A percentile compares a stretch with the other conserved stretches of the same genome.
Conservation (phyloP, 2,329 filamentous ascomycete species). For the Nigrograna mackinnonii region DNA sequence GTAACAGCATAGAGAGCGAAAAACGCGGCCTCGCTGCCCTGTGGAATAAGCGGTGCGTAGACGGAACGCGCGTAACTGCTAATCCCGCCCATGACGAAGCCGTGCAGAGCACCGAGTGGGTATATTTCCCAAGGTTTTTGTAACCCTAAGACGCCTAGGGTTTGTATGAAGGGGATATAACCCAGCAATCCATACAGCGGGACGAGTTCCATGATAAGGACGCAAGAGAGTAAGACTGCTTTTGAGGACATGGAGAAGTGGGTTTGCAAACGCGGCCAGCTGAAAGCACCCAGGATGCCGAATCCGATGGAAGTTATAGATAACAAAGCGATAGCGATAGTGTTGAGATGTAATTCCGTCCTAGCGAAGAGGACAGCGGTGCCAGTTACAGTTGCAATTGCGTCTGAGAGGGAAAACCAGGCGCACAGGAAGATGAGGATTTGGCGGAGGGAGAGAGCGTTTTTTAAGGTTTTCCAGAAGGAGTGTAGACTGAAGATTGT, state of each 20-base stretch:
- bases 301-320: conserved; percentile 85
- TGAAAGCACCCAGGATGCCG: conserved; percentile 85
- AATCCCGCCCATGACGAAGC: conserved; percentile 84
- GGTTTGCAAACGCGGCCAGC: conserved; percentile 78
- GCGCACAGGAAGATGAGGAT: conserved; percentile 76
- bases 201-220: conserved; percentile 84
- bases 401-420: conserved; percentile 93
- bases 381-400: conserved; percentile 90
- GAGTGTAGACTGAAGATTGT: conserved; percentile 81
- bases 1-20: conserved; percentile 95
- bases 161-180: conserved; percentile 75
- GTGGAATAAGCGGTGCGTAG: conserved; percentile 87
- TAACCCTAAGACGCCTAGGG: conserved; percentile 75
- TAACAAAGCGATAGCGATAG: conserved; percentile 82
- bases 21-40: conserved; percentile 89
- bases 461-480: conserved; percentile 74
- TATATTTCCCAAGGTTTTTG: conserved; percentile 94
- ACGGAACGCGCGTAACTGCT: conserved; percentile 87
- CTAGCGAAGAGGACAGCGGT: conserved; percentile 93
- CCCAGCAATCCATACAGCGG: conserved; percentile 86
- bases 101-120: conserved; percentile 81
- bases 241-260: conserved; percentile 70
- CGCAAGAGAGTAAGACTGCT: conserved; percentile 83
- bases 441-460: conserved; percentile 70
- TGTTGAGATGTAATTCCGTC: conserved; percentile 84